phyloP scores from a whole-genome alignment of 2,329 filamentous ascomycete genomes.

The Sclerotinia borealis region DNA sequence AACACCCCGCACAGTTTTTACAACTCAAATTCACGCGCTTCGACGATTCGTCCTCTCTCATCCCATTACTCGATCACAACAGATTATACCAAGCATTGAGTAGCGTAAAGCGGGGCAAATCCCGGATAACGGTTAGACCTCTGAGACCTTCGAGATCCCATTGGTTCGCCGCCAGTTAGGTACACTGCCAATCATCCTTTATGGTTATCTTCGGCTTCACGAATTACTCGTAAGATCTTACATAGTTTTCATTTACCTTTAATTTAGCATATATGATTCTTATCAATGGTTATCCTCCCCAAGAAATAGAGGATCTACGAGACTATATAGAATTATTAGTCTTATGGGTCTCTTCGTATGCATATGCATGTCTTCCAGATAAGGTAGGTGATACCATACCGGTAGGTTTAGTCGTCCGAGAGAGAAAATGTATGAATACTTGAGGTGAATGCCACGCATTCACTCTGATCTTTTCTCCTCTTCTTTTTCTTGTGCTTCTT shows the following conservation, averaged over 20 bases:
- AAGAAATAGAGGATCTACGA: slow-evolving; percentile 1
- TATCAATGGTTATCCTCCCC: neutral
- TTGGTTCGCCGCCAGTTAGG: neutral
- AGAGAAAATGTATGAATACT: neutral
- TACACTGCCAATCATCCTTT: slow-evolving; percentile 6
- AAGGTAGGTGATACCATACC: slow-evolving; percentile 11
- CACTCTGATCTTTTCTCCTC: neutral
- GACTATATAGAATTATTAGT: neutral
- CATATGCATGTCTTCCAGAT: slow-evolving; percentile 5
- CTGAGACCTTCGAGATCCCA: neutral
- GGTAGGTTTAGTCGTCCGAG: neutral
- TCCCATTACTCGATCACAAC: neutral
- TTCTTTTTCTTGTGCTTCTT: neutral
- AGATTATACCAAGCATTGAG: neutral
- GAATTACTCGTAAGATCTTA: too few relatives aligned
- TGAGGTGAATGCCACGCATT: neutral
- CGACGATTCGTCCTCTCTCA: too few relatives aligned
- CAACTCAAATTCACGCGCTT: neutral
- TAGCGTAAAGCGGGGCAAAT: neutral
- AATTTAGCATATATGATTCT: neutral
- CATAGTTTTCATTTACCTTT: neutral
- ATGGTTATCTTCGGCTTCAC: slow-evolving; percentile 1
- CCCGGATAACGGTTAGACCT: neutral
- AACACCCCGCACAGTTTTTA: neutral
- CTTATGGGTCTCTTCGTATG: neutral